Percentiles rank a stretch among this genome's conserved stretches.
Conservation (phyloP, 805 yeast genomes). For the Millerozyma miso region DNA sequence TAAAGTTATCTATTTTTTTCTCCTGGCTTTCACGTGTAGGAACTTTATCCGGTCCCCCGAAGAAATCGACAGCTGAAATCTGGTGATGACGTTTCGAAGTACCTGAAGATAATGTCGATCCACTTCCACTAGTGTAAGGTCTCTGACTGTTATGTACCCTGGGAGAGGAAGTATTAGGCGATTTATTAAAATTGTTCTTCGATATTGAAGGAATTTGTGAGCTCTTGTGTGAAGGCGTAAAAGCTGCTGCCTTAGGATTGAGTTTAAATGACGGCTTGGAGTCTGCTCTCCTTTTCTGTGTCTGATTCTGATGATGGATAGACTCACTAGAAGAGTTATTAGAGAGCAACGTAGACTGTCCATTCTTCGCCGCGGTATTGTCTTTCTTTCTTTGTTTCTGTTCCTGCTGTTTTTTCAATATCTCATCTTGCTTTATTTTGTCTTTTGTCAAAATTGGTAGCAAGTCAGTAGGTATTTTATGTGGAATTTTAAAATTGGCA, state of each 20-base stretch:
- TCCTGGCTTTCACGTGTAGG: slow-evolving; percentile 36
- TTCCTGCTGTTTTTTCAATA: slow-evolving; percentile 36
- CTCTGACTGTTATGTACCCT: slow-evolving; percentile 25
- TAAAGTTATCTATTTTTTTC: slow-evolving; percentile 34
- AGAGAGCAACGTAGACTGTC: slow-evolving; percentile 2
- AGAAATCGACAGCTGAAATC: slow-evolving; percentile 38
- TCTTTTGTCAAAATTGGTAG: slow-evolving; percentile 70
- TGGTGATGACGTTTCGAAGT: slow-evolving; percentile 31
- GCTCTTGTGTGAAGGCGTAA: slow-evolving; percentile 46
- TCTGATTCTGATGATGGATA: slow-evolving; percentile 8
- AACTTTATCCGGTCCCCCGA: slow-evolving; percentile 34
- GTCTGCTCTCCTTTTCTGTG: slow-evolving; percentile 48
- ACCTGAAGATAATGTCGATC: slow-evolving; percentile 8
- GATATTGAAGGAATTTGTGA: slow-evolving; percentile 24
- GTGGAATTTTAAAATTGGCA: slow-evolving; percentile 73
- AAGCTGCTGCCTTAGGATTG: slow-evolving; percentile 65
- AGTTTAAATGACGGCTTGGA: slow-evolving; percentile 64
- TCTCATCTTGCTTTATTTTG: slow-evolving; percentile 60
- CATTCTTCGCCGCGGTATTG: slow-evolving; percentile 1
- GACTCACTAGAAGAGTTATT: slow-evolving; percentile 3
- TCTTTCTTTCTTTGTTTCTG: slow-evolving; percentile 10
- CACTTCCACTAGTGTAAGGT: slow-evolving; percentile 23
- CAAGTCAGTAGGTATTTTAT: slow-evolving; percentile 55
- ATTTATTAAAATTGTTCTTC: slow-evolving; percentile 16
- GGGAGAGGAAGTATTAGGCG: slow-evolving; percentile 32